Percentiles rank a stretch among this genome's conserved stretches.
These are phyloP conservation scores for Endocarpon pusillum DNA, from an alignment of 495 filamentous ascomycete genomes.

Conservation along the genomic window DNA sequence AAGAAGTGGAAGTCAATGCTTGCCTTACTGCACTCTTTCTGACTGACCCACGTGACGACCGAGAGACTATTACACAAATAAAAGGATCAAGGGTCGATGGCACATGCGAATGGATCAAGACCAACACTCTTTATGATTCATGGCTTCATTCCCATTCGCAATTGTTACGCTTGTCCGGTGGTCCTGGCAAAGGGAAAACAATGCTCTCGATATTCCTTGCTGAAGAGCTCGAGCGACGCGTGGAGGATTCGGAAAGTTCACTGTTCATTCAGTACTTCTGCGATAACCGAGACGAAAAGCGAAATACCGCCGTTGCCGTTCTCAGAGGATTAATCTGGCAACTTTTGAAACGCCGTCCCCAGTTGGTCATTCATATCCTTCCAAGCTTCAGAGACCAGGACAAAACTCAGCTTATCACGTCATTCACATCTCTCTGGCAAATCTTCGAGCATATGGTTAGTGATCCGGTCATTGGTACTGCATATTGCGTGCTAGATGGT, in stretches of 20 bases:
- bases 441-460: conserved; percentile 18
- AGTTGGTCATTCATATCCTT: conserved; percentile 10
- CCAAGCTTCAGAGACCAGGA: conserved; percentile 13
- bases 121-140: conserved; percentile 17
- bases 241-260: conserved; percentile 5
- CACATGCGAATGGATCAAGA: conserved; percentile 31
- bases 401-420: conserved; percentile 14
- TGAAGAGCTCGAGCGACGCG: conserved; percentile 19
- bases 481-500: conserved; percentile 26
- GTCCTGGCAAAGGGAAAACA: conserved; percentile 33
- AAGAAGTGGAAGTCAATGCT: conserved; percentile 12
- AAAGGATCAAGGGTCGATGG: conserved; percentile 14
- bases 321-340: conserved; percentile 25
- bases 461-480: conserved; percentile 11
- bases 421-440: conserved; percentile 20
- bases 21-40: conserved; percentile 14
- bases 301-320: conserved; percentile 24
- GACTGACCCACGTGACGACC: conserved; percentile 19
- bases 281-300: conserved; percentile 24
- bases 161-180: conserved; percentile 29
- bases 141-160: conserved; percentile 18
- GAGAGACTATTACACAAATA: conserved; percentile 16
- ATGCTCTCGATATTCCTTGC: conserved; percentile 30
- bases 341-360: conserved; percentile 10
- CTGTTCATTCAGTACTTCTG: conserved; percentile 31